Percentiles rank a stretch among this genome's conserved stretches.
phyloP scores from a whole-genome alignment of 75 land plant genomes.

The Chamaecyparis obtusa region DNA sequence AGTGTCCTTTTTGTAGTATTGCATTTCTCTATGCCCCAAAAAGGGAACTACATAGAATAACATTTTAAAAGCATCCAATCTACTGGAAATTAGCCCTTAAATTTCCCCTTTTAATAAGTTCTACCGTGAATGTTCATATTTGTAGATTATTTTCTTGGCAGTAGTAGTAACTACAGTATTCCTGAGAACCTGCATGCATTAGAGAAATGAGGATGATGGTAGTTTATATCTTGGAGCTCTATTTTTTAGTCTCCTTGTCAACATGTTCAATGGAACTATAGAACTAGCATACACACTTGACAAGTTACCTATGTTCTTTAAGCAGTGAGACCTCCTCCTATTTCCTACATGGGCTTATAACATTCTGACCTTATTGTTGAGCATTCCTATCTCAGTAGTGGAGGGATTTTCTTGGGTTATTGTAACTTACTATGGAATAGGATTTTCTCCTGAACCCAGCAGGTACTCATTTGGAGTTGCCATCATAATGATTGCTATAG shows the following conservation, averaged over 20 bases:
- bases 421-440: constrained; percentile 28
- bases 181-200: constrained; percentile 25
- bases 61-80: neutral
- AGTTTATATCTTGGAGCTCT: constrained; percentile 20
- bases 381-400: constrained; percentile 28
- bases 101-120: neutral
- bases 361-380: constrained; percentile 18
- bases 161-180: constrained; percentile 19
- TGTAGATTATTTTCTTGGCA: constrained; percentile 47
- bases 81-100: neutral
- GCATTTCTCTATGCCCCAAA: too few species aligned
- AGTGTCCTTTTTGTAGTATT: too few species aligned
- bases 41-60: too few species aligned
- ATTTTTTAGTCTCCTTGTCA: constrained; percentile 19
- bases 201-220: constrained; percentile 13
- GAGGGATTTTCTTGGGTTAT: constrained; percentile 23
- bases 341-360: constrained; percentile 29
- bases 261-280: constrained; percentile 38
- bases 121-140: neutral
- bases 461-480: constrained; percentile 12
- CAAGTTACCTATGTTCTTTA: constrained; percentile 27
- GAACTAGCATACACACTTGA: constrained; percentile 29
- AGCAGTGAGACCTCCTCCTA: constrained; percentile 17
- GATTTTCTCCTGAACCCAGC: constrained; percentile 31
- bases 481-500: neutral